Percentiles rank a stretch among this genome's conserved stretches.
Conservation (phyloP, 108 stramenopile genomes). For the Stephanodiscus minutulus region DNA sequence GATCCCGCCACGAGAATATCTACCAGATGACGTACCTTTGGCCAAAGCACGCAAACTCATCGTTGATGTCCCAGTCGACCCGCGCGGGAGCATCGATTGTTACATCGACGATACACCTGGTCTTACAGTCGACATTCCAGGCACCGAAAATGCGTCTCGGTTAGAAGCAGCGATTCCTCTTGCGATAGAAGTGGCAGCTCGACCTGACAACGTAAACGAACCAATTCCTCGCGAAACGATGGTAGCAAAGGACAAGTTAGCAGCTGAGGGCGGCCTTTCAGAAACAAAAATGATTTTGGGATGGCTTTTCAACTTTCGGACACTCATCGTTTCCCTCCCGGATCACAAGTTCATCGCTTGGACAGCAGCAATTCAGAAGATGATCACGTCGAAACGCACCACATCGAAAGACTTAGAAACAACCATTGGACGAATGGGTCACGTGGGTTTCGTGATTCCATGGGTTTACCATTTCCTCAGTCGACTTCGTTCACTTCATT, state of each 20-base stretch:
- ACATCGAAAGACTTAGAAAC: background rate
- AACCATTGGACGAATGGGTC: background rate
- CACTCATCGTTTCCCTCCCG: background rate
- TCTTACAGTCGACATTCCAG: background rate
- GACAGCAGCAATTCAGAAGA: background rate
- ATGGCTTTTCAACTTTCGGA: background rate
- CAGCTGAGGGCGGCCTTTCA: background rate
- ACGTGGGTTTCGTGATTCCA: background rate
- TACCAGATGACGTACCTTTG: background rate
- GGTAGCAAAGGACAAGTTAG: background rate
- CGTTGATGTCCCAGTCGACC: background rate
- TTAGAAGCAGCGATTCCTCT: constrained; percentile 5
- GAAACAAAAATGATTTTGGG: background rate
- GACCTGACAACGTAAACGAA: constrained; percentile 1
- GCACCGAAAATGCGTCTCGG: constrained; percentile 6
- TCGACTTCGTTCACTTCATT: background rate
- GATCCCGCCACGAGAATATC: background rate
- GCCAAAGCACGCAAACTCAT: background rate
- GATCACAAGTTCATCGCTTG: background rate
- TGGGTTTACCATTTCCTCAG: background rate
- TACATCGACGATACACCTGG: constrained; percentile 22
- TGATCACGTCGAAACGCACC: background rate
- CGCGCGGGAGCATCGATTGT: background rate
- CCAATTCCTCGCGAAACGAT: constrained; percentile 13
- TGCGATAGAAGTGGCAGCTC: constrained; percentile 5